Percentiles rank a stretch among this genome's conserved stretches.
phyloP scores from a whole-genome alignment of 805 yeast genomes.

The Candida xiaguanensis region DNA sequence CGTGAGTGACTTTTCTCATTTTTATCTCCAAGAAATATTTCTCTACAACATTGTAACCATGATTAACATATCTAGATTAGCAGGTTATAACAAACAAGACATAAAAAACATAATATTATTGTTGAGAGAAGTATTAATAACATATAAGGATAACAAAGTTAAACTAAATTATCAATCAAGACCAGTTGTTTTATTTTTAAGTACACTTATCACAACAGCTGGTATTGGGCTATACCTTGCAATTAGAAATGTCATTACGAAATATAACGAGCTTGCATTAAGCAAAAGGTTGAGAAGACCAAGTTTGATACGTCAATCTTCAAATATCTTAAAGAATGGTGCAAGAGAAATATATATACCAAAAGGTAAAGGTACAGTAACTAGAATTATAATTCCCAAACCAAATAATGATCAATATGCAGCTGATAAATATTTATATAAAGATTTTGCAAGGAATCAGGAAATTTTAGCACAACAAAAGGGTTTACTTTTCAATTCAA shows the following conservation, averaged over 20 bases:
- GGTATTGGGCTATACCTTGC: conserved; percentile 36
- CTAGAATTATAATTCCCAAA: conserved; percentile 43
- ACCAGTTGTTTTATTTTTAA: conserved; percentile 39
- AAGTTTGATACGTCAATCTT: conserved; percentile 36
- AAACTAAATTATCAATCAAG: conserved; percentile 38
- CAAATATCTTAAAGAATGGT: conserved; percentile 42
- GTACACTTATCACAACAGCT: conserved; percentile 37
- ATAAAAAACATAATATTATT: conserved; percentile 29
- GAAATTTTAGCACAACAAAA: conserved; percentile 10
- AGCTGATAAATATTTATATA: conserved; percentile 52
- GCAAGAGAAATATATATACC: conserved; percentile 47
- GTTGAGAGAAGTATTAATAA: conserved; percentile 32
- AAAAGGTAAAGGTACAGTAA: conserved; percentile 28
- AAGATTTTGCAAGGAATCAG: conserved; percentile 35
- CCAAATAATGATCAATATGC: conserved; percentile 50
- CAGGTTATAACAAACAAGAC: conserved; percentile 30
- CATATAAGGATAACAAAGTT: conserved; percentile 33
- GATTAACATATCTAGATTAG: conserved; percentile 33
- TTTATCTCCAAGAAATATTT: not conserved
- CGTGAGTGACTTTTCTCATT: not conserved
- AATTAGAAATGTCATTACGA: conserved; percentile 25
- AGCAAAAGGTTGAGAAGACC: conserved; percentile 29
- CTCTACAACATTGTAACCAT: conserved; percentile 13
- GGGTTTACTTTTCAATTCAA: conserved; percentile 44
- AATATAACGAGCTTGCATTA: conserved; percentile 26